phyloP scores from a whole-genome alignment of 2,329 filamentous ascomycete genomes.

The Chrysoporthe cubensis region DNA sequence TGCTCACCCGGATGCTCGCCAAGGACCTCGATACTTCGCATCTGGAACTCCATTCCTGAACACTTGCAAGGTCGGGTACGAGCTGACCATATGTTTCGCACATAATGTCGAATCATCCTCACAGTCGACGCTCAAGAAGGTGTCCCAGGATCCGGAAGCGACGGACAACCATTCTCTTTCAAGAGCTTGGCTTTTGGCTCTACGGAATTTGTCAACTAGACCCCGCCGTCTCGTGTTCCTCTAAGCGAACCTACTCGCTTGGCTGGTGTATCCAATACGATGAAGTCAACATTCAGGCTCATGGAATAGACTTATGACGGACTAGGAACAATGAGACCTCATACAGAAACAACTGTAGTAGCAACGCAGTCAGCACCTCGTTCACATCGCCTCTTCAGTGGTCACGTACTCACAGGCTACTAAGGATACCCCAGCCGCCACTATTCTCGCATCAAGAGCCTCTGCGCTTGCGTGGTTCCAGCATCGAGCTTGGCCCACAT shows the following conservation, averaged over 20 bases:
- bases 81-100: conserved; percentile 20
- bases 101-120: conserved; percentile 26
- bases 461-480: conserved; percentile 15
- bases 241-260: conserved; percentile 20
- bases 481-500: background rate
- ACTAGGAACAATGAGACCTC: background rate
- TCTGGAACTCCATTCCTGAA: conserved; percentile 28
- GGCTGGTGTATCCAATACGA: conserved; percentile 5
- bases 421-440: conserved; percentile 18
- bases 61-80: conserved; percentile 32
- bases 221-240: conserved; percentile 3
- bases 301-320: background rate
- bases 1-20: conserved; percentile 31
- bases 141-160: conserved; percentile 11
- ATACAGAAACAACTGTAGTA: conserved; percentile 29
- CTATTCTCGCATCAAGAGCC: conserved; percentile 17
- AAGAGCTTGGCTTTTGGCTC: conserved; percentile 29
- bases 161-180: conserved; percentile 33
- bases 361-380: background rate
- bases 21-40: conserved; percentile 32
- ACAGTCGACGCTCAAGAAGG: conserved; percentile 35
- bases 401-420: conserved; percentile 29
- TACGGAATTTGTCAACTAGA: background rate
- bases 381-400: background rate
- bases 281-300: conserved; percentile 6